Percentiles rank a stretch among this genome's conserved stretches.
Conservation (phyloP, 495 filamentous ascomycete genomes). For the Corynascus novoguineensis region DNA sequence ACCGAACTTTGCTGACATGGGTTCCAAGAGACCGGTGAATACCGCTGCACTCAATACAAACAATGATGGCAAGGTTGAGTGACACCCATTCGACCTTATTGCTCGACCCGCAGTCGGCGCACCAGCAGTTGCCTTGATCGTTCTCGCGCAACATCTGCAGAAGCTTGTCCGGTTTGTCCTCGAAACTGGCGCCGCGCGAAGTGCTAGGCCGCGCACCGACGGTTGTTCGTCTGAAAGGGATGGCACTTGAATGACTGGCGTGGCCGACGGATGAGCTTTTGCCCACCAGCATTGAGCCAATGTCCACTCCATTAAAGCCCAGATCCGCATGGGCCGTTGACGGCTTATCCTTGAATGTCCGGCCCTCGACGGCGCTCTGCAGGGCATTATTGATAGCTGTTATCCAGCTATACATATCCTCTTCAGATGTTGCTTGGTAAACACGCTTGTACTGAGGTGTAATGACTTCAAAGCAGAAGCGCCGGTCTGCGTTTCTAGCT, state of each 20-base stretch:
- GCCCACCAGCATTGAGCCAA: conserved; percentile 88
- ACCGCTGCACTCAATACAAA: conserved; percentile 98
- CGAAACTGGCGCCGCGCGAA: conserved; percentile 64
- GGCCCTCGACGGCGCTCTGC: conserved; percentile 88
- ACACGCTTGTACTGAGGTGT: conserved; percentile 95
- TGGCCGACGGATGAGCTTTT: conserved; percentile 76
- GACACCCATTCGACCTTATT: conserved; percentile 97
- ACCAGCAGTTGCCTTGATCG: conserved; percentile 90
- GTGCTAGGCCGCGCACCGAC: conserved; percentile 79
- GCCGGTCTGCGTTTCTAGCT: conserved; percentile 84
- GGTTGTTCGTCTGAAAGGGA: conserved; percentile 70
- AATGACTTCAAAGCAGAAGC: conserved; percentile 98
- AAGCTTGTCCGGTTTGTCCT: conserved; percentile 71
- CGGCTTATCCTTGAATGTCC: conserved; percentile 50
- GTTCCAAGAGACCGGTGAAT: conserved; percentile 96
- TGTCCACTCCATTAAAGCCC: conserved; percentile 64
- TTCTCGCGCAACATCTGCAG: conserved; percentile 82
- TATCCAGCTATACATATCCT: conserved; percentile 98
- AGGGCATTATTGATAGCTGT: conserved; percentile 93
- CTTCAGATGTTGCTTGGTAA: conserved; percentile 95
- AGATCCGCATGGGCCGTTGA: conserved; percentile 43
- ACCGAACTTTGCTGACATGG: conserved; percentile 95
- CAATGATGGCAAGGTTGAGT: conserved; percentile 91
- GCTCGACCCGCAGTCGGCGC: conserved; percentile 88
- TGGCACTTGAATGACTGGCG: conserved; percentile 45